These are phyloP conservation scores for Ulota crispa DNA, from an alignment of 225 moss, liverwort and hornwort species.

Conservation along the genomic window DNA sequence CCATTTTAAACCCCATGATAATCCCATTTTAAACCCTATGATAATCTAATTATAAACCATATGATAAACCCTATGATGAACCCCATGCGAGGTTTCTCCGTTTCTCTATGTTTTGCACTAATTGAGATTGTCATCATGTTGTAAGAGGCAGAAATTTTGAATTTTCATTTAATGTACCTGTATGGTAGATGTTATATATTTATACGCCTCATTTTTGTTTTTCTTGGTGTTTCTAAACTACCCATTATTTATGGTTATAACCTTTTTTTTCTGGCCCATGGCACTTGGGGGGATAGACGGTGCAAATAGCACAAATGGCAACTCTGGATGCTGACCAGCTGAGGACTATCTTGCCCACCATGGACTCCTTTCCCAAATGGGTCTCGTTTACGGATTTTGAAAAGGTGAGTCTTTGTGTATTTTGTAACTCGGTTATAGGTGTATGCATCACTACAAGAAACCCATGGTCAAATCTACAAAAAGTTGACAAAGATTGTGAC, in stretches of 20 bases:
- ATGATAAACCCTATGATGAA: no score
- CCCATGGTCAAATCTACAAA: no score
- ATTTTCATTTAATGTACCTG: not conserved
- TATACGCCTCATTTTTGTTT: no score
- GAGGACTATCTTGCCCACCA: conserved; percentile 33
- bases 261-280: not conserved
- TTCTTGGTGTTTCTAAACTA: no score
- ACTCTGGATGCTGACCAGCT: conserved; percentile 45
- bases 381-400: conserved; percentile 57
- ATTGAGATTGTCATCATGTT: not conserved
- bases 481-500: no score
- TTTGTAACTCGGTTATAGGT: not conserved
- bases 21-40: no score
- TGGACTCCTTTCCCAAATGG: conserved; percentile 63
- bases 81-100: no score
- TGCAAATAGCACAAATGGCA: conserved; percentile 73
- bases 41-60: no score
- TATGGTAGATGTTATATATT: not conserved
- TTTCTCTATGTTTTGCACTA: not conserved
- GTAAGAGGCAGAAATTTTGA: not conserved
- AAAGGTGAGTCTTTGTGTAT: conserved; percentile 25
- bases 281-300: conserved; percentile 33
- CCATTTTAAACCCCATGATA: no score
- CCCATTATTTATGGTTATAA: not conserved
- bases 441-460: no score